Base-by-base conservation (phyloP, 1,139 yeast genomes). In the Saccharomyces hybrid region DNA sequence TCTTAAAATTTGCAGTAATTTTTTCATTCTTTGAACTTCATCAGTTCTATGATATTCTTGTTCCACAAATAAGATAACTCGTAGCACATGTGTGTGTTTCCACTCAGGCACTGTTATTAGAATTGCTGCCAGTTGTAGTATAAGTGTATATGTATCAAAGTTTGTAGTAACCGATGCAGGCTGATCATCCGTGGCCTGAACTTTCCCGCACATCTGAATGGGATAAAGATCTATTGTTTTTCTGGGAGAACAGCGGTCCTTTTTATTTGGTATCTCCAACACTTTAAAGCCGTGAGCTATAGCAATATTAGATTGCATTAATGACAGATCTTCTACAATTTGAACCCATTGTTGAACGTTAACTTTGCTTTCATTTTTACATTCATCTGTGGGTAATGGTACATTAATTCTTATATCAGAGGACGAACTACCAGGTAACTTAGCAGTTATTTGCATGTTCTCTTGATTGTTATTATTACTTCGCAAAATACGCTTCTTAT, bases 301-400 rank as follows among this genome's bases (percentile, higher is more conserved):
- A 0, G 97, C 98, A 32, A 93, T 90, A 51, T 95, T 91, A 1
- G 95, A 88, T 65, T 88, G 89, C 85, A 93, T 81, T n/a, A 90
- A 77, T n/a, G 93, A 78, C 62, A 93, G 76, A 69, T 93, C 99
- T 67, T 93, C 99, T 31, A 93, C 80, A 31, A 90, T 82, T 61
- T 89, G 89, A 34, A 93, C 96, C 97, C 98, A 93, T 66, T 89
- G 91, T 51, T 79, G 79, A 9, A 49, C 50, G 2, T 46, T 28
- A 14, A 88, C 79, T 2, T 83, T 77, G 56, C 84, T 84, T 41
- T 79, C 75, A 64, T 89, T 96, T 57, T 80, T 80, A 47, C 89
- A 76, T 2, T 74, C 73, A 67, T 93, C 98, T 0, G 98, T 90
- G 0, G 98, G 98, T 26, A 93, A 71, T 9, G 67, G 61, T 5